Percentiles rank a stretch among this genome's conserved stretches.
These are phyloP conservation scores for Phytopythium mirpurense DNA, from an alignment of 352 stramenopile genomes.

Conservation along the genomic window DNA sequence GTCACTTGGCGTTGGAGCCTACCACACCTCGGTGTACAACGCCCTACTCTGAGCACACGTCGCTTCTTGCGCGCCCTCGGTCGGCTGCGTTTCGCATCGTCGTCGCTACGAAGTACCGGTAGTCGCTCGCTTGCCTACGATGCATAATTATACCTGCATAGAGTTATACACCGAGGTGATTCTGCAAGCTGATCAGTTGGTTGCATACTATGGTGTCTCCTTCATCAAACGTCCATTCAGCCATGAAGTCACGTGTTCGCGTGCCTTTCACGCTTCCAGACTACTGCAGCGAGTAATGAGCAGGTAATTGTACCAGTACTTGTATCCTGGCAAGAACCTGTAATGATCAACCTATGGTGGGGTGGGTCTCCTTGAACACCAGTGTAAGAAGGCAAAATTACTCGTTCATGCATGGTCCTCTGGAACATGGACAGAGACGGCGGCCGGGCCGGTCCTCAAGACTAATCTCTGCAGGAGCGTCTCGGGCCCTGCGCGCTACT, in stretches of 20 bases:
- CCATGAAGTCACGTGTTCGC: too few relatives aligned
- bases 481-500: constrained; percentile 19
- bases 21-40: neutral
- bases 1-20: constrained; percentile 1
- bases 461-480: neutral
- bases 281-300: too few relatives aligned
- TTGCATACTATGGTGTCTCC: too few relatives aligned
- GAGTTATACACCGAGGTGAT: constrained; percentile 2
- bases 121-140: neutral
- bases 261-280: too few relatives aligned
- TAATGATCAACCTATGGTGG: too few relatives aligned
- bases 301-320: too few relatives aligned
- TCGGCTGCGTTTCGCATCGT: too few relatives aligned
- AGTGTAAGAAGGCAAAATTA: neutral
- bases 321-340: too few relatives aligned
- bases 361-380: too few relatives aligned
- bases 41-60: neutral
- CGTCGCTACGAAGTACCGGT: neutral
- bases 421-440: neutral
- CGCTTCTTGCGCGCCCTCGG: too few relatives aligned
- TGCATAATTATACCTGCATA: constrained; percentile 8
- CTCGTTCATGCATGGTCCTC: neutral
- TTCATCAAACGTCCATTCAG: too few relatives aligned
- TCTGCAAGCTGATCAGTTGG: neutral
- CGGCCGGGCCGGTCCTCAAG: neutral